Conservation (phyloP, 345 rosid species). For the Linum usitatissimum region DNA sequence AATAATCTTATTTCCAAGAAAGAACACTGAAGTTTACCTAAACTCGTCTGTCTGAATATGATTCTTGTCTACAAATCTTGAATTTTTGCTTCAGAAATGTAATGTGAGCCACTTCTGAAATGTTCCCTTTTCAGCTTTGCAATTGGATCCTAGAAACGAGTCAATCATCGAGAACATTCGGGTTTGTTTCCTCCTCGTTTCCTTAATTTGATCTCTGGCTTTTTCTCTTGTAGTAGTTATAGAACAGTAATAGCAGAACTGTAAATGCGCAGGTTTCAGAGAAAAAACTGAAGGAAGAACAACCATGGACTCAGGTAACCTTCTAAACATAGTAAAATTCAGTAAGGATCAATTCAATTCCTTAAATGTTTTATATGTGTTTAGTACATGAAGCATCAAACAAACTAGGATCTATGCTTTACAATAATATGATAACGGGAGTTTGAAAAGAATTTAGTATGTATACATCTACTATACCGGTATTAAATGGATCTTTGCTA, state of each 20-base stretch:
- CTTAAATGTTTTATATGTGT: not conserved
- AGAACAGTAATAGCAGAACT: not conserved
- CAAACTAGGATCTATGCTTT: too few relatives aligned
- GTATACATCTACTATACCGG: not conserved
- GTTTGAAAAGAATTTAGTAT: not conserved
- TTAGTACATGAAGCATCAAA: not conserved
- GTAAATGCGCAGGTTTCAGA: conserved; percentile 44
- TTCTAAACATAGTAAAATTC: not conserved
- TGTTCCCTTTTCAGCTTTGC: conserved; percentile 47
- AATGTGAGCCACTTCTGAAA: not conserved
- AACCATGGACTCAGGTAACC: conserved; percentile 45
- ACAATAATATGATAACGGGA: too few relatives aligned
- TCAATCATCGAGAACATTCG: conserved; percentile 62
- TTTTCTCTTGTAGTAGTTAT: conserved; percentile 2
- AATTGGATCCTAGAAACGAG: conserved; percentile 64
- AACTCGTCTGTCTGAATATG: too few relatives aligned
- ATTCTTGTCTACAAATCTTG: too few relatives aligned
- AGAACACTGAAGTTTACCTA: too few relatives aligned
- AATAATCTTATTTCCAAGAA: not conserved
- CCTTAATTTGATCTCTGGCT: not conserved
- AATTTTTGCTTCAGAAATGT: too few relatives aligned
- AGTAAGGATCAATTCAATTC: not conserved
- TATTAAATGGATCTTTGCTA: too few relatives aligned
- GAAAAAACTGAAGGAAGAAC: conserved; percentile 56
- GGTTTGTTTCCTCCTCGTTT: conserved; percentile 31